These are phyloP conservation scores for Linnemannia zychae DNA, from an alignment of 192 early-diverging fungal genomes.

Conservation along the genomic window DNA sequence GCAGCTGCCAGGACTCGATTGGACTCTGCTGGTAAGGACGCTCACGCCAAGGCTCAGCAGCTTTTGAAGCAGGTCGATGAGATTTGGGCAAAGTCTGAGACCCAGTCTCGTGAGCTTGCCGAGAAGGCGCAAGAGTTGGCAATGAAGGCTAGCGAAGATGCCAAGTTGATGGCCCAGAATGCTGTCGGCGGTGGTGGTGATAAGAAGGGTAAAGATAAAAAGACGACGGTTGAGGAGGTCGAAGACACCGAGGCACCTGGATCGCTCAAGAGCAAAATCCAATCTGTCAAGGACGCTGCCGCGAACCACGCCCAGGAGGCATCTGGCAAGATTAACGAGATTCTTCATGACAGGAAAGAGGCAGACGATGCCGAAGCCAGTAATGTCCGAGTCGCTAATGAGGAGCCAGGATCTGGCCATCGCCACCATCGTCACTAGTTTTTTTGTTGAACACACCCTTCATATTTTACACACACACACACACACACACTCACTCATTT, in stretches of 20 bases:
- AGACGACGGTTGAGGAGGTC: constrained; percentile 7
- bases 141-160: constrained; percentile 13
- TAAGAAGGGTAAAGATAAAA: neutral
- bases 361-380: neutral
- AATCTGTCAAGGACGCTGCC: neutral
- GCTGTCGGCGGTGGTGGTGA: neutral
- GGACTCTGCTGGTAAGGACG: constrained; percentile 22
- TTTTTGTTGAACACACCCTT: neutral
- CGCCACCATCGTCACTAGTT: constrained; percentile 35
- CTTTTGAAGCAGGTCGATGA: constrained; percentile 43
- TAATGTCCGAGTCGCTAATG: constrained; percentile 28
- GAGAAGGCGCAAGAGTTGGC: constrained; percentile 15
- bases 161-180: constrained; percentile 5
- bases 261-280: constrained; percentile 14
- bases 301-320: neutral
- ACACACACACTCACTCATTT: too few species aligned
- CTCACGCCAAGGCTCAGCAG: constrained; percentile 21
- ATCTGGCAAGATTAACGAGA: neutral
- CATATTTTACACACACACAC: neutral
- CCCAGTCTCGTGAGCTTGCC: constrained; percentile 26
- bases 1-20: constrained; percentile 16
- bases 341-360: neutral
- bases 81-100: constrained; percentile 34
- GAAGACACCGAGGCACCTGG: neutral
- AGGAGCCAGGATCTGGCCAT: constrained; percentile 55